Conservation (phyloP, 192 early-diverging fungal species). For the Fimicolochytrium jonesii region DNA sequence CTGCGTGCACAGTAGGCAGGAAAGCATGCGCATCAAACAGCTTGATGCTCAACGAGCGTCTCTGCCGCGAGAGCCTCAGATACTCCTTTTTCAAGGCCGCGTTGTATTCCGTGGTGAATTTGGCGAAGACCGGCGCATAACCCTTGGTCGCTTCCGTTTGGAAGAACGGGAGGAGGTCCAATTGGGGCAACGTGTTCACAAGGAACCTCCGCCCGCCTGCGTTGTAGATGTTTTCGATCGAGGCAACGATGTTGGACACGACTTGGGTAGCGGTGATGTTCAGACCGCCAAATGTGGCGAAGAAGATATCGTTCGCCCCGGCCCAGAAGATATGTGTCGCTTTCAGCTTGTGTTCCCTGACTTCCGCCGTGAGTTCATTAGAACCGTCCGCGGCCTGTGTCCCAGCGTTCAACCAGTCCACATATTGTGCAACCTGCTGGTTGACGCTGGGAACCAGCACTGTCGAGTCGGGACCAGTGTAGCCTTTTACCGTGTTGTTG, state of each 20-base stretch:
- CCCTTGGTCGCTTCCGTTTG: background rate
- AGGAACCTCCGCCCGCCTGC: background rate
- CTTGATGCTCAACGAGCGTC: too few species aligned
- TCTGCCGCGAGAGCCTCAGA: background rate
- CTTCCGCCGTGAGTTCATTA: too few species aligned
- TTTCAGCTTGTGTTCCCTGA: too few species aligned
- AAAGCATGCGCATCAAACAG: background rate
- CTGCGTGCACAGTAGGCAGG: background rate
- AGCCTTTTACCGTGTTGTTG: constrained; percentile 4
- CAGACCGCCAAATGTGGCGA: constrained; percentile 2
- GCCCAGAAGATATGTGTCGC: constrained; percentile 6
- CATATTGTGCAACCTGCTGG: constrained; percentile 16
- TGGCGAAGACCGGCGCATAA: constrained; percentile 9
- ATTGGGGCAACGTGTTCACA: constrained; percentile 3
- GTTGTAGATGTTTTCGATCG: constrained; percentile 1
- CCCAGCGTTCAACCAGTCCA: constrained; percentile 12
- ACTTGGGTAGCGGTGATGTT: constrained; percentile 9
- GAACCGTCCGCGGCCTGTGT: background rate
- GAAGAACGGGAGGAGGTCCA: constrained; percentile 16
- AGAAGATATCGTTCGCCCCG: constrained; percentile 22
- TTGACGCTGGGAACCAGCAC: constrained; percentile 14
- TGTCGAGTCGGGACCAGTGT: constrained; percentile 7
- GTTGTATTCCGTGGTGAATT: constrained; percentile 11
- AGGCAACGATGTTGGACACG: constrained; percentile 1
- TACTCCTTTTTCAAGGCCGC: background rate